Evolutionary conservation across 768 basidiomycete species (phyloP).

Genomic region (Suillus hirtellus): DNA sequence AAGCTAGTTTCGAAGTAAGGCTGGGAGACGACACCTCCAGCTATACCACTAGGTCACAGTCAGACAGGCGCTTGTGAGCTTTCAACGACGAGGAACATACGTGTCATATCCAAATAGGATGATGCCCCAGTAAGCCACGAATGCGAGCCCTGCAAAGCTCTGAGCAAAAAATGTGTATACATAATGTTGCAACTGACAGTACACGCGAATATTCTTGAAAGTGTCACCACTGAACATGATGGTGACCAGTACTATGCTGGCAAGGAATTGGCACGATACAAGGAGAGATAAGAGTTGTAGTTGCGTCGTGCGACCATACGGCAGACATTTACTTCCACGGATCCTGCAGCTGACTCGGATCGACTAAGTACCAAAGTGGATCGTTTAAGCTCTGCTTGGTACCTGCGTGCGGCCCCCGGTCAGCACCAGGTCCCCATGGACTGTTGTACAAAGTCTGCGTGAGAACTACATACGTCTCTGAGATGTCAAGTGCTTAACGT

Average conservation of each 20-base stretch:
- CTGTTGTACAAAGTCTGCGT: not conserved
- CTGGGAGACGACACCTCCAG: conserved; percentile 68
- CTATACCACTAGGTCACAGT: conserved; percentile 48
- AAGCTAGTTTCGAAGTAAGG: conserved; percentile 64
- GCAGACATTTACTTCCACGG: not conserved
- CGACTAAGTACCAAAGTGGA: no score
- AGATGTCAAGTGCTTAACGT: no score
- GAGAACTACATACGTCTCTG: no score
- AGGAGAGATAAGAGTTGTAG: not conserved
- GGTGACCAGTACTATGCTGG: not conserved
- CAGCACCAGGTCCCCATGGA: not conserved
- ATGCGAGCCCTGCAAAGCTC: conserved; percentile 57
- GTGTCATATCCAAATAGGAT: conserved; percentile 84
- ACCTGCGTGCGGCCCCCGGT: not conserved
- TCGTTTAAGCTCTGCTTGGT: not conserved
- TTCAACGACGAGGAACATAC: conserved; percentile 33
- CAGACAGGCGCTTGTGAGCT: not conserved
- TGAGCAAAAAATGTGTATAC: not conserved
- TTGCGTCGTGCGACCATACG: not conserved
- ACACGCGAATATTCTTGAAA: conserved; percentile 61
- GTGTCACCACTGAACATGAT: conserved; percentile 11
- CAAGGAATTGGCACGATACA: not conserved
- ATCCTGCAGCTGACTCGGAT: not conserved
- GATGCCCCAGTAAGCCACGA: conserved; percentile 77
- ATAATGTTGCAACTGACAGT: conserved; percentile 44